Evolutionary conservation across 2,329 filamentous ascomycete species (phyloP).

Genomic region (Cryoendolithus antarcticus): DNA sequence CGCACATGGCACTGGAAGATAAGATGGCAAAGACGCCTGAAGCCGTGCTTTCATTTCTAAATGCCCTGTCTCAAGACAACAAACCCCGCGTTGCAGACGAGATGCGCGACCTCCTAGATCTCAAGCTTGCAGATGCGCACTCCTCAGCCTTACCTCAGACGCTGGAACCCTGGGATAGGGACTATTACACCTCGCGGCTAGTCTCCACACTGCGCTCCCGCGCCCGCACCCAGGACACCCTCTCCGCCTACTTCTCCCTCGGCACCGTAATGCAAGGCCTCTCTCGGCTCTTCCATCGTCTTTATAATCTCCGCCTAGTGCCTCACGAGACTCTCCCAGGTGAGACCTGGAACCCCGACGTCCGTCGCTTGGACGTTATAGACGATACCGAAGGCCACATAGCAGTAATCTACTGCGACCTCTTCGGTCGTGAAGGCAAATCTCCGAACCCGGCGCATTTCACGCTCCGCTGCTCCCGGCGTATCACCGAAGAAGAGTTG

Average conservation of each 20-base stretch:
- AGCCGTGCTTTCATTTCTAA: constrained; percentile 73
- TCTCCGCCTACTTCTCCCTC: constrained; percentile 83
- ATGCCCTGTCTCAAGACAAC: constrained; percentile 66
- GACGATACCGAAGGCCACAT: constrained; percentile 81
- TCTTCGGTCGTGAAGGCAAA: constrained; percentile 82
- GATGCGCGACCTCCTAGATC: constrained; percentile 44
- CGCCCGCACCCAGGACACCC: constrained; percentile 48
- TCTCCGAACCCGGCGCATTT: constrained; percentile 93
- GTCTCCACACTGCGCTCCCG: constrained; percentile 39
- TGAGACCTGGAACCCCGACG: constrained; percentile 89
- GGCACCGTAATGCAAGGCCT: constrained; percentile 96
- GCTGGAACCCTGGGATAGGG: constrained; percentile 74
- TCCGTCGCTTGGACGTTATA: constrained; percentile 81
- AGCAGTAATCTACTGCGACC: constrained; percentile 90
- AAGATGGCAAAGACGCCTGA: constrained; percentile 90
- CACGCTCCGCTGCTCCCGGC: constrained; percentile 84
- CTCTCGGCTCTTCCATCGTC: constrained; percentile 72
- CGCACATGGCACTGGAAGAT: constrained; percentile 77
- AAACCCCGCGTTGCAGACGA: constrained; percentile 55
- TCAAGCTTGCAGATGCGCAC: constrained; percentile 43
- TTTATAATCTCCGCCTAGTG: constrained; percentile 86
- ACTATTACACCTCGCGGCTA: constrained; percentile 57
- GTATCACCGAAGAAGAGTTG: constrained; percentile 66
- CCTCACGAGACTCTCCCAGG: constrained; percentile 68
- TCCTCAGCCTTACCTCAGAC: constrained; percentile 27